These are phyloP conservation scores for Sphagnum contortum DNA, from an alignment of 225 moss, liverwort and hornwort genomes.

Conservation along the genomic window DNA sequence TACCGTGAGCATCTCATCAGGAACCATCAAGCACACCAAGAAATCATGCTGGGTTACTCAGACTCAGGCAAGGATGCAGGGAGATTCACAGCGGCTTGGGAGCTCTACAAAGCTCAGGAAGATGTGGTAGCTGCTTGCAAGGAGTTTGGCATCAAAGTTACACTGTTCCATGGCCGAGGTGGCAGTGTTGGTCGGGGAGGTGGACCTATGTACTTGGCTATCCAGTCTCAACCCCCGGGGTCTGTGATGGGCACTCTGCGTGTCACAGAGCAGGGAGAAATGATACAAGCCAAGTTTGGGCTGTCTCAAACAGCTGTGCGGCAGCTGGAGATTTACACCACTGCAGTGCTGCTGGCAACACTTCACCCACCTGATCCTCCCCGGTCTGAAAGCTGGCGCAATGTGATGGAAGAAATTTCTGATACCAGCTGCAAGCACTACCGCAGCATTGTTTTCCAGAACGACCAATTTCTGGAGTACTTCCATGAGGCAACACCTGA, in stretches of 20 bases:
- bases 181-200: slow-evolving; percentile 85
- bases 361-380: slow-evolving; percentile 85
- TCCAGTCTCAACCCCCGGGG: slow-evolving; percentile 88
- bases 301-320: slow-evolving; percentile 74
- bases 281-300: slow-evolving; percentile 92
- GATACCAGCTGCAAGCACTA: slow-evolving; percentile 67
- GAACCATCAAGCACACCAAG: slow-evolving; percentile 74
- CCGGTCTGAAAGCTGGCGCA: slow-evolving; percentile 61
- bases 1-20: slow-evolving; percentile 65
- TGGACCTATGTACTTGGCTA: slow-evolving; percentile 81
- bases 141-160: slow-evolving; percentile 73
- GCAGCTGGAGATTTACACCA: slow-evolving; percentile 84
- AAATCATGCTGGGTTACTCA: slow-evolving; percentile 93
- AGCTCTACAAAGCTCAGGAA: slow-evolving; percentile 88
- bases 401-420: slow-evolving; percentile 79
- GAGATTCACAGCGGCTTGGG: slow-evolving; percentile 79
- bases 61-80: slow-evolving; percentile 90
- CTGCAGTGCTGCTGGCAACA: slow-evolving; percentile 76
- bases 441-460: slow-evolving; percentile 62
- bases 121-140: slow-evolving; percentile 77
- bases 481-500: slow-evolving; percentile 93
- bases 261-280: slow-evolving; percentile 87
- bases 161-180: slow-evolving; percentile 72
- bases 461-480: slow-evolving; percentile 69
- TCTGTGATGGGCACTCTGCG: slow-evolving; percentile 83